Base-by-base conservation (phyloP, 345 rosid genomes). In the Citrus cavaleriei region DNA sequence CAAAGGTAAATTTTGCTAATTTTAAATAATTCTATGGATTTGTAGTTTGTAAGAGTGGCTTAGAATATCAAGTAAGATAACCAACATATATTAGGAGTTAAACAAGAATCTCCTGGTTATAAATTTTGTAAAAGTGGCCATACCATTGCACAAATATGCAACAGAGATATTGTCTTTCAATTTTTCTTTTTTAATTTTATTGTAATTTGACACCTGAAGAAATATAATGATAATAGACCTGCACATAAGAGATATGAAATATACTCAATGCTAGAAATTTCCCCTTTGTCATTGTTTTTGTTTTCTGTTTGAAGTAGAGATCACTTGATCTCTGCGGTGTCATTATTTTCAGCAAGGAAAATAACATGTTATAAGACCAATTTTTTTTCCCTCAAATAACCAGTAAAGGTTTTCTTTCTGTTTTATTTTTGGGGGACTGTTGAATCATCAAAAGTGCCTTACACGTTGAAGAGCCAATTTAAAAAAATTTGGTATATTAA, bases 1-100 rank as follows among this genome's bases (percentile, higher is more conserved):
- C 64, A 78, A 71, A 42, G 16, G 51, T 30, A 70, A 42, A 61
- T 51, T 57, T 68, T n/a, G 60, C 49, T 68, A 51, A 68, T 49
- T 61, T 40, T 22, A 67, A 70, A 63, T 34, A 35, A 35, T 35
- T 35, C 37, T 35, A 35, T 35, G 37, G 37, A 35, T 35, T 35
- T 35, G 37, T 35, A 35, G 37, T 35, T 35, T 35, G 37, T 35
- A 35, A 35, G 37, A 66, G 61, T 69, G 28, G 62, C 66, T 40
- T 18, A 66, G 1, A 27, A 27, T 49, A 51, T 55, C 18, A 6
- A 30, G 1, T 54, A 65, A 24, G 10, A 21, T 24, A 66, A 54
- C 32, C 25, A n/a, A 46, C 51, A 46, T 19, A 8, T 37, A 32
- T 1, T 14, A 7, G 22, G 51, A 24, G 32, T 9, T 55, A 1